phyloP scores from a whole-genome alignment of 768 basidiomycete species.

The Termitomyces sp. region DNA sequence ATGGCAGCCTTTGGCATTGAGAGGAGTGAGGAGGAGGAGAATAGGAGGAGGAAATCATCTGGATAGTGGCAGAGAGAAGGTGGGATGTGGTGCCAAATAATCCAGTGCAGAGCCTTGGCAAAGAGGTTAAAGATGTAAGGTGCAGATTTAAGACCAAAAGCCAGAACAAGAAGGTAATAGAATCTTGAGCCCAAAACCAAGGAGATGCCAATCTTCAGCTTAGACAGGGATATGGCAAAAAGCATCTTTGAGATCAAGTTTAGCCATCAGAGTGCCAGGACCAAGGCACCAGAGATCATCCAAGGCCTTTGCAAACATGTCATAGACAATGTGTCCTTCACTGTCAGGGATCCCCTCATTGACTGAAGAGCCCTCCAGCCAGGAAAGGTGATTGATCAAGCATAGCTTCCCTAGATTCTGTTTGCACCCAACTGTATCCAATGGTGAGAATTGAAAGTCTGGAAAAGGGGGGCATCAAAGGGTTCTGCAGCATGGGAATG shows the following conservation, averaged over 20 bases:
- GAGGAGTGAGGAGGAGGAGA: slow-evolving; percentile 9
- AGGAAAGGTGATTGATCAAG: slow-evolving; percentile 18
- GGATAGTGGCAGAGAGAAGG: slow-evolving; percentile 25
- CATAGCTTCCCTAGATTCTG: slow-evolving; percentile 17
- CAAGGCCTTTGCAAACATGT: slow-evolving; percentile 24
- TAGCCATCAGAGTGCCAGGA: slow-evolving; percentile 26
- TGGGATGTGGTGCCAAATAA: no score
- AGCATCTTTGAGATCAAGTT: slow-evolving; percentile 26
- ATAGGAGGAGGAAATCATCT: slow-evolving; percentile 33
- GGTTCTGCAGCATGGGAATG: no score
- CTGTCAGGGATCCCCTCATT: slow-evolving; percentile 29
- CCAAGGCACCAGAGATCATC: slow-evolving; percentile 22
- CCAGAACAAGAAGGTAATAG: slow-evolving; percentile 17
- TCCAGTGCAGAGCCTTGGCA: no score
- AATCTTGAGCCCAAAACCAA: slow-evolving; percentile 25
- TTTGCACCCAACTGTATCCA: slow-evolving; percentile 4
- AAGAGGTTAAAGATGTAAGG: no score
- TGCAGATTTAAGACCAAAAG: no score
- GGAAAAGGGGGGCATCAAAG: no score
- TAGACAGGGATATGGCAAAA: no score
- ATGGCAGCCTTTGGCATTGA: slow-evolving; percentile 15
- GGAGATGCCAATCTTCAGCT: slow-evolving; percentile 28
- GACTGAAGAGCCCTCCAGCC: slow-evolving; percentile 24
- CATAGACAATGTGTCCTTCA: slow-evolving; percentile 28
- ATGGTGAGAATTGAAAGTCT: no score